phyloP scores from a whole-genome alignment of 2,329 filamentous ascomycete species.

The Acrocalymma vagum region DNA sequence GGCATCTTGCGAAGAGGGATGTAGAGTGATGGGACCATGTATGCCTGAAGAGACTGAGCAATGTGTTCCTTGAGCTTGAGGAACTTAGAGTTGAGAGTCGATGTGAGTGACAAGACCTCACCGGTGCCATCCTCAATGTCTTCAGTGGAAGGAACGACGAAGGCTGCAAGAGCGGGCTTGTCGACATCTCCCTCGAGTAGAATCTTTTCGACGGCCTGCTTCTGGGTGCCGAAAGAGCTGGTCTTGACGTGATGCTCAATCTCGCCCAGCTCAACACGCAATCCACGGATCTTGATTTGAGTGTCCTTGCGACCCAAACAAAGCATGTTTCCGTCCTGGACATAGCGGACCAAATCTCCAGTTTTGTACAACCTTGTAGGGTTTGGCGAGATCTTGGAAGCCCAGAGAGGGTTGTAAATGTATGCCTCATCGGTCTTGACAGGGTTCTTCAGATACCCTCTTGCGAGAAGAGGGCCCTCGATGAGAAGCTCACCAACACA shows the following conservation, averaged over 20 bases:
- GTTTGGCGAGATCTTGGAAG: constrained; percentile 3
- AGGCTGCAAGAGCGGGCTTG: constrained; percentile 16
- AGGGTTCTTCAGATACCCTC: constrained; percentile 26
- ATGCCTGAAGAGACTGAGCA: constrained; percentile 12
- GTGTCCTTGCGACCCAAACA: constrained; percentile 26
- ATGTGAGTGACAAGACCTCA: constrained; percentile 5
- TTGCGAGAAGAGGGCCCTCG: constrained; percentile 23
- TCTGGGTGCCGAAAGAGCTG: constrained; percentile 5
- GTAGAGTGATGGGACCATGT: constrained; percentile 26
- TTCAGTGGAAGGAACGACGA: constrained; percentile 8
- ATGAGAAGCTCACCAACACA: constrained; percentile 30
- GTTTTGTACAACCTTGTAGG: constrained; percentile 24
- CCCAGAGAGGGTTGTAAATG: constrained; percentile 17
- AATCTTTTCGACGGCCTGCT: constrained; percentile 15
- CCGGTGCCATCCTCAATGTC: constrained; percentile 2
- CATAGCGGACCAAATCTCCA: constrained; percentile 26
- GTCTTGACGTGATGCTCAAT: constrained; percentile 24
- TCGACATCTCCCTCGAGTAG: constrained; percentile 14
- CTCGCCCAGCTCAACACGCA: constrained; percentile 34
- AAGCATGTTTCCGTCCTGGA: constrained; percentile 20
- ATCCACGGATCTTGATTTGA: constrained; percentile 33
- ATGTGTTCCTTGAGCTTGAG: constrained; percentile 10
- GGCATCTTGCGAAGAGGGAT: constrained; percentile 22
- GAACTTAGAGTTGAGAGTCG: constrained; percentile 10
- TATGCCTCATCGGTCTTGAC: constrained; percentile 19